A percentile compares a stretch with the other conserved stretches of the same genome.
Conservation (phyloP, 345 rosid genomes). For the Camelina sativa region DNA sequence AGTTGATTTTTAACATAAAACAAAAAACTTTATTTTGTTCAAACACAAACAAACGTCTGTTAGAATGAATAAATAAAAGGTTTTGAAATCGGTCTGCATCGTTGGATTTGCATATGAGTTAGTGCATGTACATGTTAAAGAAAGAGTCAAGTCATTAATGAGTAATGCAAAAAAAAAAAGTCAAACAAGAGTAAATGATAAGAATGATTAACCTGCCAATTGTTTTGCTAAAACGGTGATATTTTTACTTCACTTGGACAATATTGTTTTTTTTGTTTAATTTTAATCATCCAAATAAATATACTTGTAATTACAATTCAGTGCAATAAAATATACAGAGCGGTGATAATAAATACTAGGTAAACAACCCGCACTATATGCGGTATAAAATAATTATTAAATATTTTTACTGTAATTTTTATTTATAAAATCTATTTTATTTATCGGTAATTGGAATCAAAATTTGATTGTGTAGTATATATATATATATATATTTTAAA, state of each 20-base stretch:
- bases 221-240: background rate
- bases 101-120: conserved; percentile 42
- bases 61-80: background rate
- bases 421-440: too few species aligned
- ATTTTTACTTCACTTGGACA: background rate
- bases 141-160: conserved; percentile 28
- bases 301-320: background rate
- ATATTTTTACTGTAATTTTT: too few species aligned
- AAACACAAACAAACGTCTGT: conserved; percentile 8
- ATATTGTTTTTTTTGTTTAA: background rate
- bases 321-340: background rate
- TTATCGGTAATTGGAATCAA: too few species aligned
- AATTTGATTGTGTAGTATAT: too few species aligned
- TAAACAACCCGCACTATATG: too few species aligned
- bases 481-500: too few species aligned
- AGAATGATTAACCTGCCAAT: conserved; percentile 1
- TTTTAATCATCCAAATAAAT: background rate
- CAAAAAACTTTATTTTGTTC: background rate
- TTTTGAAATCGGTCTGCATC: background rate
- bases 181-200: conserved; percentile 24
- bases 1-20: background rate
- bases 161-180: conserved; percentile 27
- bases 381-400: too few species aligned
- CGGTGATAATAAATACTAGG: conserved; percentile 24
- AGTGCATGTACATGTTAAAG: conserved; percentile 34